These are phyloP conservation scores for Sphaerulina populicola DNA, from an alignment of 2,329 filamentous ascomycete species.

Conservation along the genomic window DNA sequence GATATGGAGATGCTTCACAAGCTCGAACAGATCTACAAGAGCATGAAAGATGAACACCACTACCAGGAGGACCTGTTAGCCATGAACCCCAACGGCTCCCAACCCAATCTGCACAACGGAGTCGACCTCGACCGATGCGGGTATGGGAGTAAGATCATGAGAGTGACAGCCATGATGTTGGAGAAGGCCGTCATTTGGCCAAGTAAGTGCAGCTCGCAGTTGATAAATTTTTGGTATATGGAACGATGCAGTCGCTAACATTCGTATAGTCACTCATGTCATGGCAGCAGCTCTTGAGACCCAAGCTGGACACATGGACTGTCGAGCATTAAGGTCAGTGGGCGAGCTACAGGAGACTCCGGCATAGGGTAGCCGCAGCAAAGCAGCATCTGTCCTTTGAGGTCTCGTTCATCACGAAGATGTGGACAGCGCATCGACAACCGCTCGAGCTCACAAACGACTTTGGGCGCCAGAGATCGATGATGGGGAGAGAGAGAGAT, in stretches of 20 bases:
- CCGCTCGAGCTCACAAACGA: no score
- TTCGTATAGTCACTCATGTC: conserved; percentile 54
- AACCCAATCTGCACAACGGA: conserved; percentile 36
- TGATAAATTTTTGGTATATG: conserved; percentile 19
- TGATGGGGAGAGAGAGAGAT: no score
- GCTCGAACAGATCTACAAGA: conserved; percentile 67
- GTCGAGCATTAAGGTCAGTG: conserved; percentile 40
- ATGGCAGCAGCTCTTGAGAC: conserved; percentile 59
- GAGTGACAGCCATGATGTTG: conserved; percentile 77
- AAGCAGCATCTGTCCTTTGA: no score
- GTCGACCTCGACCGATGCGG: conserved; percentile 52
- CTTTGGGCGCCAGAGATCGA: no score
- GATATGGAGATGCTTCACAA: conserved; percentile 78
- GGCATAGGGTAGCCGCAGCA: neutral
- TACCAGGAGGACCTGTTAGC: conserved; percentile 47
- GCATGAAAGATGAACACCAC: conserved; percentile 66
- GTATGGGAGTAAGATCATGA: conserved; percentile 74
- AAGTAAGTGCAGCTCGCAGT: conserved; percentile 47
- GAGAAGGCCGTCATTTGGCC: conserved; percentile 90
- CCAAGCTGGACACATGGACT: conserved; percentile 56
- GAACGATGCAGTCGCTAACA: conserved; percentile 7
- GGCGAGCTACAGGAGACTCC: conserved; percentile 36
- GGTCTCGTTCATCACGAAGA: no score
- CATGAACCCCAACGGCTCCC: conserved; percentile 37
- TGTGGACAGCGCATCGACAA: no score